Evolutionary conservation across 148 eudicot genomes (phyloP).

Genomic region (Fagopyrum homotropicum): DNA sequence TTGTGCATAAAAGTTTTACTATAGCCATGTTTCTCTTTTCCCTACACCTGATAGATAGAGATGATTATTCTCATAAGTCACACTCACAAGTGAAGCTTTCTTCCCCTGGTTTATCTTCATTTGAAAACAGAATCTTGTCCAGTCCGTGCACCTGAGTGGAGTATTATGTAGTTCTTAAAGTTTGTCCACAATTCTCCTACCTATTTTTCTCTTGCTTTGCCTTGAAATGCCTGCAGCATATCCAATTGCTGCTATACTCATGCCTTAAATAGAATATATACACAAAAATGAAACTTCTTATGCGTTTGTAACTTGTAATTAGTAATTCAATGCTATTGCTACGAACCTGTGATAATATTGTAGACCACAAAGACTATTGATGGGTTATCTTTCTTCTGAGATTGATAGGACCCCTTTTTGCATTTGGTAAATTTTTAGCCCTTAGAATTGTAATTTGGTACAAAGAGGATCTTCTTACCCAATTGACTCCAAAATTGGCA

Average conservation of each 20-base stretch:
- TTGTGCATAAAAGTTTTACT: background rate
- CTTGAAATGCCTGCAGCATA: background rate
- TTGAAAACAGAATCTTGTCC: background rate
- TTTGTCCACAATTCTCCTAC: background rate
- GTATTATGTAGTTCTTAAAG: background rate
- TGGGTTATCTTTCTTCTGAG: background rate
- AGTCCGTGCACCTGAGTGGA: background rate
- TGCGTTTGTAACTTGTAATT: background rate
- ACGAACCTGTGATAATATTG: background rate
- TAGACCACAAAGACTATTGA: background rate
- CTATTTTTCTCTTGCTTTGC: background rate
- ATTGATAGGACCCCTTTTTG: background rate
- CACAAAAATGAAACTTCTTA: background rate
- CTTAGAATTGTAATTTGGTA: background rate
- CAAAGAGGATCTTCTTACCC: background rate
- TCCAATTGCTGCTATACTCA: background rate
- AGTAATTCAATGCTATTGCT: background rate
- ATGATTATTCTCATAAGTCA: background rate
- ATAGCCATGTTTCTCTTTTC: background rate
- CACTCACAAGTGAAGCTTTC: background rate
- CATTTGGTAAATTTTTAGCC: background rate
- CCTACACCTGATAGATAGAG: background rate
- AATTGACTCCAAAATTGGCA: background rate
- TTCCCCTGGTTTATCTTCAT: background rate
- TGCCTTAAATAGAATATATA: background rate